Percentiles rank a stretch among this genome's conserved stretches.
phyloP scores from a whole-genome alignment of 1,284 basidiomycete genomes.

The Tylopilus sp. region DNA sequence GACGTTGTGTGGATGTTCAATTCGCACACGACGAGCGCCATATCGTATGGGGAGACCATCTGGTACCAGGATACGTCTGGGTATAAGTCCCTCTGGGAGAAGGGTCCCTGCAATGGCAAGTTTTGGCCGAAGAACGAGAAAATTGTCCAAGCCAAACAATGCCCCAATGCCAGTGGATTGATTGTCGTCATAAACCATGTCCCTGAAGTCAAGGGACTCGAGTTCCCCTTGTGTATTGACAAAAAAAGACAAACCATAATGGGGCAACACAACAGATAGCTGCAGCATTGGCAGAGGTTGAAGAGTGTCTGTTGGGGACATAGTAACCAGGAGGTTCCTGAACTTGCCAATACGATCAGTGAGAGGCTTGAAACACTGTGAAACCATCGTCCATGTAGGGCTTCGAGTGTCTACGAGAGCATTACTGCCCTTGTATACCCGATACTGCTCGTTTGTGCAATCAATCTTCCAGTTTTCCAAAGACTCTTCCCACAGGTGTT shows the following conservation, averaged over 20 bases:
- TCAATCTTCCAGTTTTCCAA: slow-evolving; percentile 25
- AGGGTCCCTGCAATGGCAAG: not conserved
- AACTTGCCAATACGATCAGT: slow-evolving; percentile 32
- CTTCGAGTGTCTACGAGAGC: slow-evolving; percentile 42
- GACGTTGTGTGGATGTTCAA: too few species aligned
- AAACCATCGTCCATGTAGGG: slow-evolving; percentile 41
- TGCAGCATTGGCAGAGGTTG: too few species aligned
- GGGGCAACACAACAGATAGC: slow-evolving; percentile 52
- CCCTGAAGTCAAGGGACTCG: slow-evolving; percentile 3
- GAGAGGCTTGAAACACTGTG: slow-evolving; percentile 35
- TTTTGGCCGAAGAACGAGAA: slow-evolving; percentile 48
- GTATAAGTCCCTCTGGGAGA: not conserved
- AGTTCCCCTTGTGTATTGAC: slow-evolving; percentile 33
- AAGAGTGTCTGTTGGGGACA: not conserved
- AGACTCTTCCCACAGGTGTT: slow-evolving; percentile 32
- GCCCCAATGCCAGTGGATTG: slow-evolving; percentile 27
- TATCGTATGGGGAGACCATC: not conserved
- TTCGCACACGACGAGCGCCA: not conserved
- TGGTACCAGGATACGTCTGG: slow-evolving; percentile 11
- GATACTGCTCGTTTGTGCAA: slow-evolving; percentile 6
- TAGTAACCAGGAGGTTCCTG: slow-evolving; percentile 15
- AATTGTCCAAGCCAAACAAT: slow-evolving; percentile 42
- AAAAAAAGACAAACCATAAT: slow-evolving; percentile 36
- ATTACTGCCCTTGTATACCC: slow-evolving; percentile 16
- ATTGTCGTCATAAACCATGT: slow-evolving; percentile 28